Base-by-base conservation (phyloP, 1,139 yeast genomes). In the Debaryomyces robertsiae region DNA sequence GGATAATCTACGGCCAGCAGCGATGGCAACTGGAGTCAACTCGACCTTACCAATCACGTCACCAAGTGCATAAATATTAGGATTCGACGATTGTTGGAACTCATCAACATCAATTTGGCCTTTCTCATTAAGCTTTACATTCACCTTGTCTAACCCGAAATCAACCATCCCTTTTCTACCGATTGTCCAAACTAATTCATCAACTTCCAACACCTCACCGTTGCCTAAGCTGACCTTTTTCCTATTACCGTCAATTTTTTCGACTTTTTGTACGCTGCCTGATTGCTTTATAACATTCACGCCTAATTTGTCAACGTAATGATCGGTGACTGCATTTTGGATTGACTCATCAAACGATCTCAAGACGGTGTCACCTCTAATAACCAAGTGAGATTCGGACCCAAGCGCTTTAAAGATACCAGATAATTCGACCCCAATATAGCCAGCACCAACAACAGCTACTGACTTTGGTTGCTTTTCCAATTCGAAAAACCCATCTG, bases 11-110 rank as follows among this genome's bases (percentile, higher is more conserved):
- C 99, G 84, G 44, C 99, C 99, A 6, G 98, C 94, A 30, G 98
- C 98, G 71, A 93, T 93, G 36, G 98, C 98, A 35, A 90, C 98
- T 5, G 99, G 99, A 6, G 99, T 93, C 58, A 93, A 78, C 69
- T 93, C 98, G 39, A 86, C 85, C 44, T 84, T 83, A 47, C 96
- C 96, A 31, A 85, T 84, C 46, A 90, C 95, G 63, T 93, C 99
- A 58, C 99, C 99, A 40, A 93, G 73, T 2, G 98, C 84, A 61
- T 76, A 89, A 48, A 93, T 76, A 64, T 82, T 79, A 40, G 81
- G 73, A 46, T 85, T 79, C 40, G 80, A 72, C 9, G 97, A 84
- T 58, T 81, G 80, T 73, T 94, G 98, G 67, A 70, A 91, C 65
- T 89, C 96, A 60, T 94, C 95, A 31, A 80, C 95, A 38, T 77